These are phyloP conservation scores for Helianthus tuberosus DNA, from an alignment of 129 eudicot genomes.

Conservation along the genomic window DNA sequence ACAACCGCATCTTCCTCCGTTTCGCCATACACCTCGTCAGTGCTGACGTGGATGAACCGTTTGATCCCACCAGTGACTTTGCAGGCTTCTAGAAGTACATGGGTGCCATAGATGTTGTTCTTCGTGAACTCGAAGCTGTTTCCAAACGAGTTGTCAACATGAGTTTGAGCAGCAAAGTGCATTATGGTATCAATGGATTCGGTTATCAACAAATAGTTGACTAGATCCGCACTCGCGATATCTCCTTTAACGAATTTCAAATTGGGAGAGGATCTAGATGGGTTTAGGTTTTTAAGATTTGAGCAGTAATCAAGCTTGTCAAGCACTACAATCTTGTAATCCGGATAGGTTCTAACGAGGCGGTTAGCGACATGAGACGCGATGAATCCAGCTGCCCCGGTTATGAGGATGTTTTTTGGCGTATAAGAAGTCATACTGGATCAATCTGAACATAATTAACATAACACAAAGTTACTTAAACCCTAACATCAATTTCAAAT, in stretches of 20 bases:
- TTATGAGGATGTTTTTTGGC: background rate
- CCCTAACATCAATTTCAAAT: background rate
- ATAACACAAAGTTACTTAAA: background rate
- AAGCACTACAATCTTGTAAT: constrained; percentile 30
- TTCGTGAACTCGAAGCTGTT: no score
- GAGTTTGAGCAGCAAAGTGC: constrained; percentile 26
- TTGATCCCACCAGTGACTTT: constrained; percentile 38
- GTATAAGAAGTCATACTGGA: background rate
- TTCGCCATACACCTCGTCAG: constrained; percentile 43
- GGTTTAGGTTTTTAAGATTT: constrained; percentile 34
- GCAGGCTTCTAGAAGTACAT: constrained; percentile 39
- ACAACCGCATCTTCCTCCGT: constrained; percentile 39
- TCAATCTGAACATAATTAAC: background rate
- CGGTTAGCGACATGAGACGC: no score
- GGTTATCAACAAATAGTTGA: constrained; percentile 23
- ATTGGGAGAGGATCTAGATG: constrained; percentile 28
- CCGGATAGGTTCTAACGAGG: background rate
- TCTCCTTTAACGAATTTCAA: background rate
- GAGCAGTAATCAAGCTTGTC: constrained; percentile 41
- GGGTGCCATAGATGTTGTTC: constrained; percentile 1
- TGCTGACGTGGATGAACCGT: constrained; percentile 42
- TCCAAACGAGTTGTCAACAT: no score
- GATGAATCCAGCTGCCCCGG: no score
- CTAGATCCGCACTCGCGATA: constrained; percentile 2
- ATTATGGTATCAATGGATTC: constrained; percentile 40